These are phyloP conservation scores for Meira miltonrushii DNA, from an alignment of 1,284 basidiomycete species.

Conservation along the genomic window DNA sequence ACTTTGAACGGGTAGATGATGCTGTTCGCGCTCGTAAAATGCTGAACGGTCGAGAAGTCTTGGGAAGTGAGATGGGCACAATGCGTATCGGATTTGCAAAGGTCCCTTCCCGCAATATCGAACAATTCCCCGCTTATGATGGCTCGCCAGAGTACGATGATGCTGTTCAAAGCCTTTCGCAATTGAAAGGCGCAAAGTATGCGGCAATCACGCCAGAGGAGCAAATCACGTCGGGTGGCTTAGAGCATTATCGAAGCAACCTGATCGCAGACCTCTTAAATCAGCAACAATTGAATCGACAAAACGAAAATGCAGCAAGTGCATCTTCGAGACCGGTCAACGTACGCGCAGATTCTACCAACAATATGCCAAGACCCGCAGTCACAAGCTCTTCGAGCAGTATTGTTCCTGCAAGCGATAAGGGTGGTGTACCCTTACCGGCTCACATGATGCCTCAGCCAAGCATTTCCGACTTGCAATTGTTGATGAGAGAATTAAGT, in stretches of 20 bases:
- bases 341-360: neutral
- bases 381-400: constrained; percentile 40
- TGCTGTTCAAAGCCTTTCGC: constrained; percentile 28
- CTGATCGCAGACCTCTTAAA: constrained; percentile 82
- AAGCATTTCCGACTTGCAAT: constrained; percentile 65
- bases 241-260: constrained; percentile 91
- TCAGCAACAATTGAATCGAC: constrained; percentile 59
- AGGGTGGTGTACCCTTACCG: constrained; percentile 50
- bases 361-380: neutral
- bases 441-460: constrained; percentile 51
- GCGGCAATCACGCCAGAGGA: constrained; percentile 80
- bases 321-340: neutral
- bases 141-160: constrained; percentile 19
- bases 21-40: constrained; percentile 90
- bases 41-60: constrained; percentile 85
- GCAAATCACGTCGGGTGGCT: constrained; percentile 78
- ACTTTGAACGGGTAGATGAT: constrained; percentile 94
- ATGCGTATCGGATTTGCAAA: constrained; percentile 95
- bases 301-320: neutral
- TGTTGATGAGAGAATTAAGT: constrained; percentile 88
- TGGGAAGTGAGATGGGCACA: constrained; percentile 89
- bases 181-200: constrained; percentile 67
- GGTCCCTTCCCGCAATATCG: constrained; percentile 60
- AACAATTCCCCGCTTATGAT: constrained; percentile 14
- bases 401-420: constrained; percentile 51